These are phyloP conservation scores for Laguncularia racemosa DNA, from an alignment of 345 rosid genomes.

Conservation along the genomic window DNA sequence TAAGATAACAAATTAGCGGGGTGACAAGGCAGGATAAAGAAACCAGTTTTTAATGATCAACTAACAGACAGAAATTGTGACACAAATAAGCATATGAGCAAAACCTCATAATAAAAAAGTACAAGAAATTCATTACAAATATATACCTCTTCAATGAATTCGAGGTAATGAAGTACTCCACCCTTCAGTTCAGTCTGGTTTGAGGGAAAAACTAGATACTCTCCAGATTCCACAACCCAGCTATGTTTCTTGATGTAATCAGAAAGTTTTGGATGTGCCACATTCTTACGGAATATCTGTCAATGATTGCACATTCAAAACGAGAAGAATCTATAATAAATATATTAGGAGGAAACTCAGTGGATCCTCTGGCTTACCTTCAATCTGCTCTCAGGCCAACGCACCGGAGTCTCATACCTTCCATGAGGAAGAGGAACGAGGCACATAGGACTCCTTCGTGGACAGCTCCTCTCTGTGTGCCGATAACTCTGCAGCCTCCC, in stretches of 20 bases:
- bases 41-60: too few species aligned
- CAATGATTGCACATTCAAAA: conserved; percentile 5
- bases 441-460: conserved; percentile 62
- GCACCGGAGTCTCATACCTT: conserved; percentile 63
- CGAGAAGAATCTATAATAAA: too few species aligned
- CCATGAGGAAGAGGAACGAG: conserved; percentile 79
- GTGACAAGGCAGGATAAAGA: too few species aligned
- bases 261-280: conserved; percentile 89
- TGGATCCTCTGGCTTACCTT: conserved; percentile 39
- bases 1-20: too few species aligned
- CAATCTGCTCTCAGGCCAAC: conserved; percentile 77
- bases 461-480: conserved; percentile 89
- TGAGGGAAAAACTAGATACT: conserved; percentile 62
- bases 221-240: conserved; percentile 67
- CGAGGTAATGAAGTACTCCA: conserved; percentile 82
- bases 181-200: conserved; percentile 68
- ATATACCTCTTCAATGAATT: conserved; percentile 84
- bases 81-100: neutral
- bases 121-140: neutral
- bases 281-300: conserved; percentile 74
- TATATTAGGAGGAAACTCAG: conserved; percentile 3
- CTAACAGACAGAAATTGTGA: neutral
- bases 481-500: conserved; percentile 62
- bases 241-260: conserved; percentile 60
- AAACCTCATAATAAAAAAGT: neutral